Percentiles rank a stretch among this genome's conserved stretches.
phyloP scores from a whole-genome alignment of 352 stramenopile species.

The Phytopythium litorale region DNA sequence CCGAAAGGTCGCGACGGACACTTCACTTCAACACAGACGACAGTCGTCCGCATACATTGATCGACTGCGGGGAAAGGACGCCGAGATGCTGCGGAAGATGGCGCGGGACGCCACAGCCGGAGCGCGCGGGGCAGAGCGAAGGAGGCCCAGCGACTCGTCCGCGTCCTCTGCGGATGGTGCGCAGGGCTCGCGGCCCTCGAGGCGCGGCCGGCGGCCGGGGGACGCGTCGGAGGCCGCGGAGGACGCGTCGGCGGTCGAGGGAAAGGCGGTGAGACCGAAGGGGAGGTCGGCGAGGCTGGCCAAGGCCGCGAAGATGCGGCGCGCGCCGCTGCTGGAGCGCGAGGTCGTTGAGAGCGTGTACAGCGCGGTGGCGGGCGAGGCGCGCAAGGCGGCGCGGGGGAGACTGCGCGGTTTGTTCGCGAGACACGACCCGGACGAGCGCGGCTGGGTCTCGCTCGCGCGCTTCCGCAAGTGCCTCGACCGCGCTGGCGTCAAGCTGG shows the following conservation, averaged over 20 bases:
- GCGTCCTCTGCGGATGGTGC: neutral
- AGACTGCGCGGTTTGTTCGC: constrained; percentile 48
- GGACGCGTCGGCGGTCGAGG: neutral
- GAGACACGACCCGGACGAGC: constrained; percentile 40
- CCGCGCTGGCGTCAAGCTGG: constrained; percentile 48
- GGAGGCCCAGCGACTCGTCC: neutral
- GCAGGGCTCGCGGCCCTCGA: neutral
- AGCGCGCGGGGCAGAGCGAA: constrained; percentile 4
- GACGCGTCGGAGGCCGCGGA: neutral
- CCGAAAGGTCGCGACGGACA: constrained; percentile 8
- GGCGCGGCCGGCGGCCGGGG: neutral
- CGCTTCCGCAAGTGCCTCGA: constrained; percentile 59
- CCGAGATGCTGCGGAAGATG: constrained; percentile 5
- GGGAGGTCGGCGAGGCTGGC: constrained; percentile 23
- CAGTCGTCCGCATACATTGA: neutral
- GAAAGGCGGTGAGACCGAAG: constrained; percentile 1
- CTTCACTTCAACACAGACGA: neutral
- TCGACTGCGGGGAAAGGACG: neutral
- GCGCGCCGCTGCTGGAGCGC: constrained; percentile 43
- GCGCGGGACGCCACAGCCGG: constrained; percentile 19
- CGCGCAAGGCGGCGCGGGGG: constrained; percentile 30
- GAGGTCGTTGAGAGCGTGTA: constrained; percentile 44
- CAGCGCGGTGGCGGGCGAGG: constrained; percentile 42
- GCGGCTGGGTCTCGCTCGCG: constrained; percentile 24
- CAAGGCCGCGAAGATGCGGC: constrained; percentile 42